Conservation (phyloP, 2,329 filamentous ascomycete species). For the Drechslerella coelobrocha region DNA sequence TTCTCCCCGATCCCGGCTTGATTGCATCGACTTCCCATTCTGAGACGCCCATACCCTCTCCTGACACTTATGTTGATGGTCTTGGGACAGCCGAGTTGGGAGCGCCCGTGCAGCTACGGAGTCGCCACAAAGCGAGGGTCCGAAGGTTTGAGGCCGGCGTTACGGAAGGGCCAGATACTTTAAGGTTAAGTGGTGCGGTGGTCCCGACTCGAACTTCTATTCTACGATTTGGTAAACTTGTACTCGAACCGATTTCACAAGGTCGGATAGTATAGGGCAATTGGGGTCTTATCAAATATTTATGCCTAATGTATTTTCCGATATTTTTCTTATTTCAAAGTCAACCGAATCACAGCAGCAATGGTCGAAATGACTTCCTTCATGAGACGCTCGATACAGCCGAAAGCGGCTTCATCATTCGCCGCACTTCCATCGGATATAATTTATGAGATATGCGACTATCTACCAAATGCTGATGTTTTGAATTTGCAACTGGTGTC, state of each 20-base stretch:
- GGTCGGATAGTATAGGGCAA: too few relatives aligned
- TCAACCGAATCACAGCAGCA: too few relatives aligned
- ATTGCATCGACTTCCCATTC: not conserved
- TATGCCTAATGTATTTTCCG: too few relatives aligned
- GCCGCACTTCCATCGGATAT: slow-evolving; percentile 28
- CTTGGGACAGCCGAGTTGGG: not conserved
- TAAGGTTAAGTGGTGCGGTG: not conserved
- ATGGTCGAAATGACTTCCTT: not conserved
- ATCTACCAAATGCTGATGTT: slow-evolving; percentile 29
- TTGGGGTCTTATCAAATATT: too few relatives aligned
- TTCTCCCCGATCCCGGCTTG: not conserved
- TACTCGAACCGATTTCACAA: too few relatives aligned
- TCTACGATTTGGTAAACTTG: not conserved
- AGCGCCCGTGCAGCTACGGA: not conserved
- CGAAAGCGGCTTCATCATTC: not conserved
- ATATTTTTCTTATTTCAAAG: too few relatives aligned
- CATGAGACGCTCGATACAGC: not conserved
- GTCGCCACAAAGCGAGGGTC: not conserved
- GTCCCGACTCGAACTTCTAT: not conserved
- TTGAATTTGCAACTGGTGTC: slow-evolving; percentile 40
- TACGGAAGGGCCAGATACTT: slow-evolving; percentile 4
- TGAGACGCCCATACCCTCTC: not conserved
- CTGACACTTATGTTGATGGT: not conserved
- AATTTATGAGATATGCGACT: slow-evolving; percentile 38
- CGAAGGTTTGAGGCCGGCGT: not conserved